These are phyloP conservation scores for Lindgomyces ingoldianus DNA, from an alignment of 495 filamentous ascomycete species.

Conservation along the genomic window DNA sequence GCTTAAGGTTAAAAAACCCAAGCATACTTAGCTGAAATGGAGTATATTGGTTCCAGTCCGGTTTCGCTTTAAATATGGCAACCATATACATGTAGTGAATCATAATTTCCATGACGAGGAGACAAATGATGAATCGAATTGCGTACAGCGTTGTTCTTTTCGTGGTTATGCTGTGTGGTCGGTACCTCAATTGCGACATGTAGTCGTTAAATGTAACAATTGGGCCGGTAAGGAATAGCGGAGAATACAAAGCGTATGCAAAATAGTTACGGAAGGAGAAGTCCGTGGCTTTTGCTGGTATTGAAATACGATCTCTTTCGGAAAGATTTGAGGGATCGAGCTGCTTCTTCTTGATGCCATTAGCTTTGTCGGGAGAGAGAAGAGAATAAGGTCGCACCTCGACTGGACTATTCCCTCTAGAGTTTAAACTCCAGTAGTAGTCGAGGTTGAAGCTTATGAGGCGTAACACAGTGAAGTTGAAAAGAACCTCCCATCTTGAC, in stretches of 20 bases:
- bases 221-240: slow-evolving; percentile 88
- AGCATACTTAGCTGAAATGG: slow-evolving; percentile 87
- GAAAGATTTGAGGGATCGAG: slow-evolving; percentile 81
- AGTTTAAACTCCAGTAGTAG: slow-evolving; percentile 86
- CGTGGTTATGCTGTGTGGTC: slow-evolving; percentile 63
- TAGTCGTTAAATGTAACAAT: slow-evolving; percentile 99
- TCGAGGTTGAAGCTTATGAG: slow-evolving; percentile 97
- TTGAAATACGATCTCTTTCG: slow-evolving; percentile 79
- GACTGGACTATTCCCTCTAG: slow-evolving; percentile 63
- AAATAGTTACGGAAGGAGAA: slow-evolving; percentile 83
- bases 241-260: slow-evolving; percentile 86
- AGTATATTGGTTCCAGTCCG: slow-evolving; percentile 80
- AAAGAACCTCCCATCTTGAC: slow-evolving; percentile 88
- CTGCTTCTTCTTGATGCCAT: slow-evolving; percentile 93
- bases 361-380: slow-evolving; percentile 47
- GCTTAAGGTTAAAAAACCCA: slow-evolving; percentile 93
- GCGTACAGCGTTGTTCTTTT: slow-evolving; percentile 75
- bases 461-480: slow-evolving; percentile 93
- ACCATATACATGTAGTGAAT: slow-evolving; percentile 93
- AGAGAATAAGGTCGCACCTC: slow-evolving; percentile 71
- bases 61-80: slow-evolving; percentile 81
- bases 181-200: slow-evolving; percentile 80
- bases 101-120: slow-evolving; percentile 91
- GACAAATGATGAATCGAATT: slow-evolving; percentile 74
- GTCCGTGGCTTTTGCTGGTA: slow-evolving; percentile 67